phyloP scores from a whole-genome alignment of 768 basidiomycete genomes.

The Lentinus brumalis region DNA sequence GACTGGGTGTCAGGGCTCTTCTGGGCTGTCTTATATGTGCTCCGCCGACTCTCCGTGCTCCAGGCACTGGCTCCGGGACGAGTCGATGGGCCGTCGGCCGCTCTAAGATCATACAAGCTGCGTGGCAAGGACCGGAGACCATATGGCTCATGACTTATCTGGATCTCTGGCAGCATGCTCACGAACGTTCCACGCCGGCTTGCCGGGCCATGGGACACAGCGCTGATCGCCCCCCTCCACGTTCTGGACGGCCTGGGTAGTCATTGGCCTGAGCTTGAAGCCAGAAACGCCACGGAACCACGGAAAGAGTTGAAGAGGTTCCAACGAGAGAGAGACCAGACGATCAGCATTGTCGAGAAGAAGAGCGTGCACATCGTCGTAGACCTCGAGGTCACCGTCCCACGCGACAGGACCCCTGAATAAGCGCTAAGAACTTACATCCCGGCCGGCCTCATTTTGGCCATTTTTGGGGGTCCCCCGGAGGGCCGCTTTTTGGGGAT shows the following conservation, averaged over 20 bases:
- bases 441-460: too few species aligned
- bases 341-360: too few species aligned
- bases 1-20: not conserved
- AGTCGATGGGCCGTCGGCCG: not conserved
- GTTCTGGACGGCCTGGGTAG: too few species aligned
- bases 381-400: too few species aligned
- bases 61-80: not conserved
- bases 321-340: too few species aligned
- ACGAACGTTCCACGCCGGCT: constrained; percentile 16
- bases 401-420: too few species aligned
- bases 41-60: not conserved
- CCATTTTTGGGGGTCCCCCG: too few species aligned
- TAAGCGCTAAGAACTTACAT: too few species aligned
- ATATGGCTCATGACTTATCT: constrained; percentile 18
- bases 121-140: constrained; percentile 13
- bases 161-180: constrained; percentile 7
- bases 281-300: not conserved
- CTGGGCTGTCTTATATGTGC: not conserved
- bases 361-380: too few species aligned
- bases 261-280: not conserved
- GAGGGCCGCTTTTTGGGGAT: too few species aligned
- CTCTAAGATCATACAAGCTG: not conserved
- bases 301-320: too few species aligned
- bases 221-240: too few species aligned
- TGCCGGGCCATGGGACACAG: not conserved